A percentile compares a stretch with the other conserved stretches of the same genome.
Evolutionary conservation across 768 basidiomycete species (phyloP).

Genomic region (Pulveroboletus sp.): DNA sequence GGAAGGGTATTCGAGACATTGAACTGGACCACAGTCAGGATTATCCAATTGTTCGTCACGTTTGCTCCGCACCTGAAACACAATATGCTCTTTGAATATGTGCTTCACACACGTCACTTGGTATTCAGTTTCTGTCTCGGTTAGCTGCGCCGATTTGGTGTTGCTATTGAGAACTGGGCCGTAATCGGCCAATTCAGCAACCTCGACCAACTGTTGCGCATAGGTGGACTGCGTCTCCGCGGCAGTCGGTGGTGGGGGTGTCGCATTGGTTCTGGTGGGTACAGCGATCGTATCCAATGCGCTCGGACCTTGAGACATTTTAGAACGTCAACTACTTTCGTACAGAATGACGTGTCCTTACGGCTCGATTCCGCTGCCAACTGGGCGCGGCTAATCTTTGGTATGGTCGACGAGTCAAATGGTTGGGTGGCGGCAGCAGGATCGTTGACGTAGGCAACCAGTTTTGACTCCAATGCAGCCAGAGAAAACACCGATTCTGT

Average conservation of each 20-base stretch:
- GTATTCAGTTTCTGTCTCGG: conserved; percentile 97
- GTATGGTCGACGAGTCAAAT: conserved; percentile 82
- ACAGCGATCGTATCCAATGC: conserved; percentile 82
- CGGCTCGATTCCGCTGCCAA: conserved; percentile 86
- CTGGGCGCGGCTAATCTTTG: conserved; percentile 93
- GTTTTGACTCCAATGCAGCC: conserved; percentile 82
- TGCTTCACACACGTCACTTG: conserved; percentile 97
- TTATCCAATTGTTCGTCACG: background rate
- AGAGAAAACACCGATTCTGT: conserved; percentile 94
- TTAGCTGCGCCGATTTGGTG: conserved; percentile 73
- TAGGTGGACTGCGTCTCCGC: conserved; percentile 90
- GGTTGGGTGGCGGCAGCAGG: conserved; percentile 63
- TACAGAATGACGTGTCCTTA: conserved; percentile 37
- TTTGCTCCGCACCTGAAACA: conserved; percentile 78
- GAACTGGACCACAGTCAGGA: conserved; percentile 54
- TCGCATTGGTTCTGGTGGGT: conserved; percentile 56
- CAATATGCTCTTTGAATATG: conserved; percentile 90
- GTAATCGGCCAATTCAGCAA: conserved; percentile 83
- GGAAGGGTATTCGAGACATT: conserved; percentile 96
- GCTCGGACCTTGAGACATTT: conserved; percentile 63
- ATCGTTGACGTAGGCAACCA: conserved; percentile 93
- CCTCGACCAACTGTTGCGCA: conserved; percentile 77
- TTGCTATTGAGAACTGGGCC: conserved; percentile 89
- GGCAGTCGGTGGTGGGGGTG: conserved; percentile 75
- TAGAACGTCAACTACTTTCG: conserved; percentile 11